Evolutionary conservation across 2,329 filamentous ascomycete genomes (phyloP).

Genomic region (Huntiella bhutanensis): DNA sequence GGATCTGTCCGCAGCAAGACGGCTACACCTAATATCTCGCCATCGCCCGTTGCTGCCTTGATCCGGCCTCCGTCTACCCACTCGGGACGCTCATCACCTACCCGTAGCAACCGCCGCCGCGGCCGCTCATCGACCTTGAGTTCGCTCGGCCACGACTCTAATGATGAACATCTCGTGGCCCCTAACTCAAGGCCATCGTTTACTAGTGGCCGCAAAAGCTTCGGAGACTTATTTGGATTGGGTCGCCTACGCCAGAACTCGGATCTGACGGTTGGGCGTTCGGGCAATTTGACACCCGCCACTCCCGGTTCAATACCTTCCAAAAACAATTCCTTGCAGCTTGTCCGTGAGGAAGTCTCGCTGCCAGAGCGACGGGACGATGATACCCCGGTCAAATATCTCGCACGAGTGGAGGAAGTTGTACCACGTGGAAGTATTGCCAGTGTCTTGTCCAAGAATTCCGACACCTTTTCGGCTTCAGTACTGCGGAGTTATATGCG

Average conservation of each 20-base stretch:
- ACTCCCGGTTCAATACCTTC: constrained; percentile 54
- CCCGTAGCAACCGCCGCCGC: constrained; percentile 41
- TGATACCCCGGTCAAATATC: constrained; percentile 78
- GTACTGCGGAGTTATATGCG: constrained; percentile 91
- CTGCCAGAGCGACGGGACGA: constrained; percentile 68
- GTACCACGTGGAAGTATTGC: constrained; percentile 70
- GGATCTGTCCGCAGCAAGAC: constrained; percentile 11
- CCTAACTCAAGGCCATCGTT: constrained; percentile 59
- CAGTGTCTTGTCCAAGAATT: constrained; percentile 67
- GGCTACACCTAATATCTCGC: constrained; percentile 18
- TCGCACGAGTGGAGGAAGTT: constrained; percentile 63
- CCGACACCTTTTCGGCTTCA: constrained; percentile 62
- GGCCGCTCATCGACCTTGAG: constrained; percentile 80
- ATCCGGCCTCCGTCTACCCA: constrained; percentile 29
- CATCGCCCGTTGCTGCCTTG: constrained; percentile 30
- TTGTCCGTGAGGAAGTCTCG: constrained; percentile 50
- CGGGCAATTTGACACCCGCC: constrained; percentile 48
- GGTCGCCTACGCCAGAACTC: constrained; percentile 65
- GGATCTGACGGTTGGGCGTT: constrained; percentile 40
- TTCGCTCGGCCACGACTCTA: constrained; percentile 55
- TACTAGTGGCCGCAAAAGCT: constrained; percentile 81
- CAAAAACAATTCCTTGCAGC: constrained; percentile 66
- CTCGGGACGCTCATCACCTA: constrained; percentile 49
- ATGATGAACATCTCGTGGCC: constrained; percentile 49
- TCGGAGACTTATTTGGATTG: constrained; percentile 71